Evolutionary conservation across 2,329 filamentous ascomycete species (phyloP).

Genomic region (Alternaria viburni): DNA sequence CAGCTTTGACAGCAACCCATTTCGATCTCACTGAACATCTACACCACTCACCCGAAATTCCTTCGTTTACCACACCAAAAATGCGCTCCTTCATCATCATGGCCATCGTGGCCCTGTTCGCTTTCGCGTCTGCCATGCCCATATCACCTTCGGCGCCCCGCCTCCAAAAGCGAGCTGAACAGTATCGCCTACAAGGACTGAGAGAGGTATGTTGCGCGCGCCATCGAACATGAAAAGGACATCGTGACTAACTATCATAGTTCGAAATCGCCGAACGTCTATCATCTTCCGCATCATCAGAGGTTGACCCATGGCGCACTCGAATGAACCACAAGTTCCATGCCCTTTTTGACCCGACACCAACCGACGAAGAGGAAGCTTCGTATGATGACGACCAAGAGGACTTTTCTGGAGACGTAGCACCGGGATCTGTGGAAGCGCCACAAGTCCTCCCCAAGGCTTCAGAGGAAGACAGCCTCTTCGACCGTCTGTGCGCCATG

Average conservation of each 20-base stretch:
- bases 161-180: slow-evolving; percentile 40
- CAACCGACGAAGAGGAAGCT: slow-evolving; percentile 21
- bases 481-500: slow-evolving; percentile 30
- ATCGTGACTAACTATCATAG: slow-evolving; percentile 22
- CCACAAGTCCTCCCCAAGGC: slow-evolving; percentile 41
- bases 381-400: slow-evolving; percentile 18
- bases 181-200: slow-evolving; percentile 42
- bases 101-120: slow-evolving; percentile 32
- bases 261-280: slow-evolving; percentile 44
- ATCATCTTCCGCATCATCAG: slow-evolving; percentile 24
- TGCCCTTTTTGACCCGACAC: slow-evolving; percentile 25
- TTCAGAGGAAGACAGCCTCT: slow-evolving; percentile 18
- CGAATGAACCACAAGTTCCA: slow-evolving; percentile 32
- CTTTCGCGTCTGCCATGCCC: slow-evolving; percentile 36
- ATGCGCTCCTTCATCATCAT: slow-evolving; percentile 39
- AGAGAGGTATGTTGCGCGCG: slow-evolving; percentile 34
- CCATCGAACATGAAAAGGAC: not conserved
- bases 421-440: slow-evolving; percentile 43
- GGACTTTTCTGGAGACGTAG: slow-evolving; percentile 44
- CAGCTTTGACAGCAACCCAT: slow-evolving; percentile 12
- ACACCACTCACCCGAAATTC: not conserved
- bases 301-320: slow-evolving; percentile 18
- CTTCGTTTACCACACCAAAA: not conserved
- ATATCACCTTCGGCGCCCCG: slow-evolving; percentile 46
- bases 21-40: not conserved